These are phyloP conservation scores for Penicillium pulvis DNA, from an alignment of 495 filamentous ascomycete species.

Conservation along the genomic window DNA sequence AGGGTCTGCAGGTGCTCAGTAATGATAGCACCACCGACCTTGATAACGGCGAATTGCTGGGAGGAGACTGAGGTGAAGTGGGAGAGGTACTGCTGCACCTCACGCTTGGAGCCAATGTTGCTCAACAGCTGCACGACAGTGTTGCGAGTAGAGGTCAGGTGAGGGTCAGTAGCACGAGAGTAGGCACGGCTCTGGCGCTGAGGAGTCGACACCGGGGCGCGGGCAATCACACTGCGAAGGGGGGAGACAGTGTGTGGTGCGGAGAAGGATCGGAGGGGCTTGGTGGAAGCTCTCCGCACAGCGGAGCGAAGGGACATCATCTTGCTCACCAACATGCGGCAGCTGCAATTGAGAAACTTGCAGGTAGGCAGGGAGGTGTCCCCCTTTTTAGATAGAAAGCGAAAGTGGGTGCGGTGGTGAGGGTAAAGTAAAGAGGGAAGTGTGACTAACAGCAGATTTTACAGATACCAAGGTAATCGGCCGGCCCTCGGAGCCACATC, in stretches of 20 bases:
- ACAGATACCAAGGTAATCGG: conserved; percentile 27
- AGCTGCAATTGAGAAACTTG: conserved; percentile 39
- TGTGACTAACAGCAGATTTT: conserved; percentile 33
- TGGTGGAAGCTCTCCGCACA: conserved; percentile 53
- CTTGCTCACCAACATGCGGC: conserved; percentile 53
- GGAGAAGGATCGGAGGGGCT: conserved; percentile 51
- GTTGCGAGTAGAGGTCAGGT: conserved; percentile 67
- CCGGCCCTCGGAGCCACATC: conserved; percentile 32
- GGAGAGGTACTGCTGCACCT: conserved; percentile 97
- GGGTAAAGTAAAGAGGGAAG: conserved; percentile 12
- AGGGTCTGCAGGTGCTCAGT: conserved; percentile 92
- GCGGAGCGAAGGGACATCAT: conserved; percentile 55
- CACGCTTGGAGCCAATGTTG: conserved; percentile 94
- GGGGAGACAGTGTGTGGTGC: conserved; percentile 40
- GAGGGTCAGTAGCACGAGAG: conserved; percentile 48
- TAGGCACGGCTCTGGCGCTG: conserved; percentile 44
- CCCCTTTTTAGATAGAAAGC: conserved; percentile 18
- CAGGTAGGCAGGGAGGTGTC: conserved; percentile 20
- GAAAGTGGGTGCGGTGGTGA: conserved; percentile 3
- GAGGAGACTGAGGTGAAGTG: conserved; percentile 97
- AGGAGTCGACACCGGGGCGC: conserved; percentile 20
- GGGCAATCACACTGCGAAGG: conserved; percentile 34
- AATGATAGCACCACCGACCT: conserved; percentile 96
- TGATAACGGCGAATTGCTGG: conserved; percentile 98
- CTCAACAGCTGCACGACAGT: conserved; percentile 93